Percentiles rank a stretch among this genome's conserved stretches.
These are phyloP conservation scores for Kalmusia sp. DNA, from an alignment of 2,329 filamentous ascomycete genomes.

Conservation along the genomic window DNA sequence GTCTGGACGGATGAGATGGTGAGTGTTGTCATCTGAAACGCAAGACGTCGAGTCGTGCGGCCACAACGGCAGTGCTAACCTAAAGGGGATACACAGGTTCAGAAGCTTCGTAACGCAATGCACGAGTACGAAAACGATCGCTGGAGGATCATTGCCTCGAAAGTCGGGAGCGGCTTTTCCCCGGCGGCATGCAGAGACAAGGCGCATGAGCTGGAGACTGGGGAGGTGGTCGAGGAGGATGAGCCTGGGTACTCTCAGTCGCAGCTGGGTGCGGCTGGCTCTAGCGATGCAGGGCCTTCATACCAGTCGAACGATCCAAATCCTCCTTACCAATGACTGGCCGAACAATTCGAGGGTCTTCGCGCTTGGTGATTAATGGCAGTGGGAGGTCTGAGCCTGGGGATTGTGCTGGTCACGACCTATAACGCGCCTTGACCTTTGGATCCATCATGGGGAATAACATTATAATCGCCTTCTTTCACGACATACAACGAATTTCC, in stretches of 20 bases:
- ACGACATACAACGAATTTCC: constrained; percentile 41
- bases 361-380: constrained; percentile 24
- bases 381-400: constrained; percentile 9
- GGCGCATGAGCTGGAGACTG: constrained; percentile 64
- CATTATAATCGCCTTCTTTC: constrained; percentile 39
- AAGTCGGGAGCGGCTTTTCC: constrained; percentile 89
- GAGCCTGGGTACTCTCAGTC: constrained; percentile 40
- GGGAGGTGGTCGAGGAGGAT: constrained; percentile 37
- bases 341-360: constrained; percentile 39
- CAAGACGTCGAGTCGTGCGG: constrained; percentile 41
- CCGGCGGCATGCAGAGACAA: constrained; percentile 86
- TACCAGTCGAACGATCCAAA: constrained; percentile 36
- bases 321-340: constrained; percentile 44
- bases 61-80: constrained; percentile 43
- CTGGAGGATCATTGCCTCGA: constrained; percentile 90
- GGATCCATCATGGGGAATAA: constrained; percentile 22
- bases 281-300: constrained; percentile 30
- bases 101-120: constrained; percentile 77
- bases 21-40: constrained; percentile 51
- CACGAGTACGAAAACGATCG: constrained; percentile 90
- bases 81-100: constrained; percentile 63
- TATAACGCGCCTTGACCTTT: constrained; percentile 19
- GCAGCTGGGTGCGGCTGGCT: constrained; percentile 35
- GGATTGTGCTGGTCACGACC: constrained; percentile 43
- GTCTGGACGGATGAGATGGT: constrained; percentile 95